phyloP scores from a whole-genome alignment of 2,329 filamentous ascomycete genomes.

The Elsinoe fawcettii region DNA sequence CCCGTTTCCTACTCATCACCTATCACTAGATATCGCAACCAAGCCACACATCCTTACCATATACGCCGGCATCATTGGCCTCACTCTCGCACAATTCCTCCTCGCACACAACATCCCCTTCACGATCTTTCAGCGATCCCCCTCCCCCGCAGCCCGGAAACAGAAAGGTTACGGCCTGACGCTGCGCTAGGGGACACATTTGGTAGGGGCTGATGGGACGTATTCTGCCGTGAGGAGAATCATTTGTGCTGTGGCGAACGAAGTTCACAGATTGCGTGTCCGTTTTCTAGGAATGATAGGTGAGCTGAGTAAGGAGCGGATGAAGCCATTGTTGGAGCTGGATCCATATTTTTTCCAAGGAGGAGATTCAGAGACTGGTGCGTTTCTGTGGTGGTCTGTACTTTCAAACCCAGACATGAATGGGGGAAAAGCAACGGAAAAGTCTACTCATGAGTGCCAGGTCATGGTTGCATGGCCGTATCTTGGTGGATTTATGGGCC shows the following conservation, averaged over 20 bases:
- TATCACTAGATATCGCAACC: no score
- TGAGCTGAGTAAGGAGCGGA: conserved; percentile 35
- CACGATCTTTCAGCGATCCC: conserved; percentile 15
- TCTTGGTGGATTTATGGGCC: conserved; percentile 20
- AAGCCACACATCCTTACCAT: conserved; percentile 23
- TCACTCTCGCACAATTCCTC: conserved; percentile 25
- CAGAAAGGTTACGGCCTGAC: conserved; percentile 22
- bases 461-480: conserved; percentile 46
- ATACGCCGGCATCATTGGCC: conserved; percentile 22
- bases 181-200: conserved; percentile 20
- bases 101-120: conserved; percentile 20
- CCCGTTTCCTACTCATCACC: no score
- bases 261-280: conserved; percentile 38
- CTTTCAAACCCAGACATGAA: conserved; percentile 42
- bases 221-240: conserved; percentile 21
- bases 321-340: conserved; percentile 38
- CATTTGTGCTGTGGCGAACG: not conserved
- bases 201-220: conserved; percentile 23
- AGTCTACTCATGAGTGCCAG: conserved; percentile 12
- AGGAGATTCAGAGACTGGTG: conserved; percentile 43
- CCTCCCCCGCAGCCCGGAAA: not conserved
- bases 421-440: not conserved
- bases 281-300: conserved; percentile 38
- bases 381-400: conserved; percentile 48
- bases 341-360: conserved; percentile 52